phyloP scores from a whole-genome alignment of 2,329 filamentous ascomycete species.

The Pezicula neosporulosa region DNA sequence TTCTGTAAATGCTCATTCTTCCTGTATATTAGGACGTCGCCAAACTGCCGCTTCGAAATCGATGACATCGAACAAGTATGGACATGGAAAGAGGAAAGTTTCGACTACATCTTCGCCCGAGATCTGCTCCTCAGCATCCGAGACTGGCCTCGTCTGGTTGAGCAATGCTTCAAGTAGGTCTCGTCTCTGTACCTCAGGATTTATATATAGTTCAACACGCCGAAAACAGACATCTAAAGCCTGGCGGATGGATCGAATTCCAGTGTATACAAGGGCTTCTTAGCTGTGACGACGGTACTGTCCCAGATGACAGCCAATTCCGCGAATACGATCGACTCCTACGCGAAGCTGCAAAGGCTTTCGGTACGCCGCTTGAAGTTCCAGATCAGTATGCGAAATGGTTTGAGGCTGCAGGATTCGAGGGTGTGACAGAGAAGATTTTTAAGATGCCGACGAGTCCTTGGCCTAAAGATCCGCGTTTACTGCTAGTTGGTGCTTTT shows the following conservation, averaged over 20 bases:
- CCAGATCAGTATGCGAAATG: slow-evolving; percentile 16
- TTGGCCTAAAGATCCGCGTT: slow-evolving; percentile 46
- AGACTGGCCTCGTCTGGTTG: slow-evolving; percentile 6
- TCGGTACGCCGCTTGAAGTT: slow-evolving; percentile 7
- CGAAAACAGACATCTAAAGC: slow-evolving; percentile 9
- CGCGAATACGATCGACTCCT: slow-evolving; percentile 1
- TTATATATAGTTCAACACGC: neutral
- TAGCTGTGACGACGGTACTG: slow-evolving; percentile 4
- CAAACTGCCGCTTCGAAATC: slow-evolving; percentile 22
- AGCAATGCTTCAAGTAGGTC: slow-evolving; percentile 4
- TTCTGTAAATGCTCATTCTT: neutral
- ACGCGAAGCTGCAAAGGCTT: neutral
- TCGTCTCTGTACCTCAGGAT: neutral
- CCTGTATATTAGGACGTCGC: slow-evolving; percentile 9
- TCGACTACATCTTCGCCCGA: slow-evolving; percentile 1
- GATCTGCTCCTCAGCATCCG: slow-evolving; percentile 2
- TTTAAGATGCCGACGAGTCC: slow-evolving; percentile 45
- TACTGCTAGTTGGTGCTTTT: slow-evolving; percentile 43
- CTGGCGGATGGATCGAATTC: slow-evolving; percentile 8
- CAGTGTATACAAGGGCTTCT: slow-evolving; percentile 2
- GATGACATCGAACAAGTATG: slow-evolving; percentile 27
- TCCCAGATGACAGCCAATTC: slow-evolving; percentile 3
- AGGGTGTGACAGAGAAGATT: slow-evolving; percentile 42
- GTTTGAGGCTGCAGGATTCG: slow-evolving; percentile 47
- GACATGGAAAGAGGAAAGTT: slow-evolving; percentile 3